Evolutionary conservation across 2,329 filamentous ascomycete species (phyloP).

Genomic region (Trematosphaeria pertusa): DNA sequence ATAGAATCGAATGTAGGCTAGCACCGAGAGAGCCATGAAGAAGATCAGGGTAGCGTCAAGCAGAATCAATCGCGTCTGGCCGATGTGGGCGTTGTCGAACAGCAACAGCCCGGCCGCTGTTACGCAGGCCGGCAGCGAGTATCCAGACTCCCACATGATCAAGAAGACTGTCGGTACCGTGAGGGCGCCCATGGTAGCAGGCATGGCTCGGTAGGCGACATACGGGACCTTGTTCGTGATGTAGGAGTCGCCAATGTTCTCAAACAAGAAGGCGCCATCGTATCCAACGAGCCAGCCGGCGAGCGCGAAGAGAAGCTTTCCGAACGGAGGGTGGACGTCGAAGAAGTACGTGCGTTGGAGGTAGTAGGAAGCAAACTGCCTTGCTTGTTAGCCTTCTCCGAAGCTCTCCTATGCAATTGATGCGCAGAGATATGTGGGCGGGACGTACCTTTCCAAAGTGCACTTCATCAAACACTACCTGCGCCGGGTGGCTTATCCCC

Average conservation of each 20-base stretch:
- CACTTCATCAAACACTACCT: conserved; percentile 98
- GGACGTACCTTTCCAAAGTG: conserved; percentile 93
- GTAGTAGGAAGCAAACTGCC: conserved; percentile 71
- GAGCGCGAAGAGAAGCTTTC: conserved; percentile 95
- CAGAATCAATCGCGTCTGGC: conserved; percentile 92
- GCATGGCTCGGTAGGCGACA: conserved; percentile 92
- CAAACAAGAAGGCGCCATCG: conserved; percentile 96
- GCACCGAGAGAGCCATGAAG: conserved; percentile 92
- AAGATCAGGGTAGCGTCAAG: conserved; percentile 93
- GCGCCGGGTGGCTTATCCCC: conserved; percentile 92
- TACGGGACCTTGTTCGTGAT: conserved; percentile 97
- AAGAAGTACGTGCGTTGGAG: conserved; percentile 99
- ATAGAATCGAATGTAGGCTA: conserved; percentile 97
- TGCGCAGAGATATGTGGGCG: neutral
- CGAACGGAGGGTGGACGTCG: conserved; percentile 97
- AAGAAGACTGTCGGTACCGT: conserved; percentile 94
- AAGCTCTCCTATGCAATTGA: conserved; percentile 4
- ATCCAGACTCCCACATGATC: conserved; percentile 99
- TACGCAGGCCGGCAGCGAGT: conserved; percentile 90
- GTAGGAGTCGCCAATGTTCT: conserved; percentile 99
- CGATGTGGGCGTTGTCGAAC: conserved; percentile 97
- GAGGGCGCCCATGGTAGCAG: conserved; percentile 87
- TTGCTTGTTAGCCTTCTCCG: conserved; percentile 24
- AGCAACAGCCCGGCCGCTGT: conserved; percentile 85
- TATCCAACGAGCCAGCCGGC: conserved; percentile 98